Evolutionary conservation across 2,329 filamentous ascomycete species (phyloP).

Genomic region (Fusarium staphyleae): DNA sequence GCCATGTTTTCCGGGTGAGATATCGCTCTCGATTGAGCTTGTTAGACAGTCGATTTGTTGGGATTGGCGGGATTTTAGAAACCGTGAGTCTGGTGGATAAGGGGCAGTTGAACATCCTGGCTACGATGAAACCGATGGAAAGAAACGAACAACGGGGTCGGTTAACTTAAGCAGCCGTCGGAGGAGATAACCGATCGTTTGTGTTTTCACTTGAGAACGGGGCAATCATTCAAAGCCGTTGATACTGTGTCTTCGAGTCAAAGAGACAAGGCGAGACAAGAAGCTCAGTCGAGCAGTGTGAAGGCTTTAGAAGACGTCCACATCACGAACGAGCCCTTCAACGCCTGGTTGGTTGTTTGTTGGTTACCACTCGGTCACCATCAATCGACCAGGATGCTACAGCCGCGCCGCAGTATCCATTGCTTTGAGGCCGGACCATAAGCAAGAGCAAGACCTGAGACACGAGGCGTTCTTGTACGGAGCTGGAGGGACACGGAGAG

Average conservation of each 20-base stretch:
- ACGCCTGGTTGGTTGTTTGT: neutral
- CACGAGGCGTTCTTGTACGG: slow-evolving; percentile 8
- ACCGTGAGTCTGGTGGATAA: slow-evolving; percentile 5
- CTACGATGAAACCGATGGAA: slow-evolving; percentile 17
- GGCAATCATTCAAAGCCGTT: too few relatives aligned
- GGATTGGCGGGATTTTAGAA: slow-evolving; percentile 26
- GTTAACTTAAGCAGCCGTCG: neutral
- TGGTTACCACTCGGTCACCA: slow-evolving; percentile 2
- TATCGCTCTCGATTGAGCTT: slow-evolving; percentile 17
- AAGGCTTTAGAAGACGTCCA: neutral
- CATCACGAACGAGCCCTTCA: neutral
- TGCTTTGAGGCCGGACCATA: neutral
- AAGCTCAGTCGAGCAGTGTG: too few relatives aligned
- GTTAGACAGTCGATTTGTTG: slow-evolving; percentile 3
- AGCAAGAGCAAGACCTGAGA: slow-evolving; percentile 16
- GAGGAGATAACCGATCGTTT: neutral
- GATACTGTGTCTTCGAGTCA: too few relatives aligned
- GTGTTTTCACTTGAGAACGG: slow-evolving; percentile 18
- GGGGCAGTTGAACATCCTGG: slow-evolving; percentile 4
- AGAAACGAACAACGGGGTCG: slow-evolving; percentile 1
- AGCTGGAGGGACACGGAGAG: neutral
- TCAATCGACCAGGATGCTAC: slow-evolving; percentile 7
- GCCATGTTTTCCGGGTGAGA: slow-evolving; percentile 7
- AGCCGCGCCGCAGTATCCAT: slow-evolving; percentile 7
- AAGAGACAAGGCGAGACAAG: too few relatives aligned